Percentiles rank a stretch among this genome's conserved stretches.
These are phyloP conservation scores for Tulasnella sp. DNA, from an alignment of 768 basidiomycete species.

Conservation along the genomic window DNA sequence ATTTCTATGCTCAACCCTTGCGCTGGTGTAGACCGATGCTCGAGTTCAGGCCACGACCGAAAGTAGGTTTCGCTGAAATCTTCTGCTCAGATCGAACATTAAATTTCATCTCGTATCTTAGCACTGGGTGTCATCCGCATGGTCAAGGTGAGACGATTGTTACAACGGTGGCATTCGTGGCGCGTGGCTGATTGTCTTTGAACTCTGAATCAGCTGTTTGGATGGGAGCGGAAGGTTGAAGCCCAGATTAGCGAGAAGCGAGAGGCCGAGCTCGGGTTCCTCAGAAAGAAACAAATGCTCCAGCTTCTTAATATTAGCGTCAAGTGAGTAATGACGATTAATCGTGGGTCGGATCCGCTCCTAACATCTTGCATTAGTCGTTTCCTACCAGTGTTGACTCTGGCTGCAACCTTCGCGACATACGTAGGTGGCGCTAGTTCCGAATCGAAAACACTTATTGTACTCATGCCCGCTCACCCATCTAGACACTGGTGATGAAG, in stretches of 20 bases:
- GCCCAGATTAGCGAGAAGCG: slow-evolving; percentile 59
- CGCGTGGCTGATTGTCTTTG: too few species aligned
- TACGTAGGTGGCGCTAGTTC: slow-evolving; percentile 50
- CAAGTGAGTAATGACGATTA: slow-evolving; percentile 46
- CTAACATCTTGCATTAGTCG: slow-evolving; percentile 47
- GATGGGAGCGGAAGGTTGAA: slow-evolving; percentile 54
- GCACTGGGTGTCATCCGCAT: slow-evolving; percentile 63
- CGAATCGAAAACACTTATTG: not conserved
- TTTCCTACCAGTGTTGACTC: slow-evolving; percentile 63
- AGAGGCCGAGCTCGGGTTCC: slow-evolving; percentile 60
- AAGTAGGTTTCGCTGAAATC: slow-evolving; percentile 46
- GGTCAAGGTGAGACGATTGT: slow-evolving; percentile 52
- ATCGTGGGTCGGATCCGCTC: not conserved
- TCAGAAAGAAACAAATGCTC: slow-evolving; percentile 58
- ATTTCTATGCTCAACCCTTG: not conserved
- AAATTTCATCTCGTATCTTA: slow-evolving; percentile 37
- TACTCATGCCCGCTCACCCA: not conserved
- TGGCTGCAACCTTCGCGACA: slow-evolving; percentile 65
- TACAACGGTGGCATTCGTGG: not conserved
- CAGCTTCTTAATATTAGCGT: slow-evolving; percentile 51
- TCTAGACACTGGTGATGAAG: slow-evolving; percentile 47
- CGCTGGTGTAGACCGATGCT: slow-evolving; percentile 52
- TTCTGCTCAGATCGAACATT: not conserved
- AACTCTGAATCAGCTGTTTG: slow-evolving; percentile 52
- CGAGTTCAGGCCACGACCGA: slow-evolving; percentile 66